Evolutionary conservation across 345 rosid genomes (phyloP).

Genomic region (Moricandia moricandioides): DNA sequence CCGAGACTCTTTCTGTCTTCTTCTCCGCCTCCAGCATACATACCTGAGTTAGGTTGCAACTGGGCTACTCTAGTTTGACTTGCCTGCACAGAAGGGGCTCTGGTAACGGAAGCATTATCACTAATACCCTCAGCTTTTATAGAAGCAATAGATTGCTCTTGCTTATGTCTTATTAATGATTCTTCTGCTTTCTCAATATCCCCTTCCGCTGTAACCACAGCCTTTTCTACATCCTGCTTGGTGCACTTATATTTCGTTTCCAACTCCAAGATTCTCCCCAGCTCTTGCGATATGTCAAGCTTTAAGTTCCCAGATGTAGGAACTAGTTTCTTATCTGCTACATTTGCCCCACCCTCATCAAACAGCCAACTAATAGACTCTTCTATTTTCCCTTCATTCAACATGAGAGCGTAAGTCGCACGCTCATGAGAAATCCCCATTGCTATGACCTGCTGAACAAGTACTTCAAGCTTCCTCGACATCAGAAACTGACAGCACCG

Average conservation of each 20-base stretch:
- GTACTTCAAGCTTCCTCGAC: constrained; percentile 86
- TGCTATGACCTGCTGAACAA: constrained; percentile 72
- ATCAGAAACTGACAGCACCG: constrained; percentile 73
- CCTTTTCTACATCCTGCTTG: constrained; percentile 89
- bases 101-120: constrained; percentile 40
- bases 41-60: constrained; percentile 46
- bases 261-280: constrained; percentile 63
- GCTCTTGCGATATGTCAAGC: constrained; percentile 82
- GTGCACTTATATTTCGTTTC: constrained; percentile 59
- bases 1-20: constrained; percentile 66
- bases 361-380: constrained; percentile 74
- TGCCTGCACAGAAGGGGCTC: constrained; percentile 26
- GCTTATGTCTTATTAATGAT: constrained; percentile 49
- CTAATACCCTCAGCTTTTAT: constrained; percentile 52
- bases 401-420: constrained; percentile 77
- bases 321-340: constrained; percentile 50
- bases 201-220: constrained; percentile 68
- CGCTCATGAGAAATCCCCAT: constrained; percentile 89
- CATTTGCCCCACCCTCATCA: constrained; percentile 66
- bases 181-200: constrained; percentile 75
- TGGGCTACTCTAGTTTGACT: constrained; percentile 46
- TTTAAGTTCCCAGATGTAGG: constrained; percentile 59
- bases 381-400: constrained; percentile 85
- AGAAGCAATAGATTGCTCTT: constrained; percentile 49
- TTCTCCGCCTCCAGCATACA: constrained; percentile 21